Base-by-base conservation (phyloP, 495 filamentous ascomycete species). In the Peziza echinospora region DNA sequence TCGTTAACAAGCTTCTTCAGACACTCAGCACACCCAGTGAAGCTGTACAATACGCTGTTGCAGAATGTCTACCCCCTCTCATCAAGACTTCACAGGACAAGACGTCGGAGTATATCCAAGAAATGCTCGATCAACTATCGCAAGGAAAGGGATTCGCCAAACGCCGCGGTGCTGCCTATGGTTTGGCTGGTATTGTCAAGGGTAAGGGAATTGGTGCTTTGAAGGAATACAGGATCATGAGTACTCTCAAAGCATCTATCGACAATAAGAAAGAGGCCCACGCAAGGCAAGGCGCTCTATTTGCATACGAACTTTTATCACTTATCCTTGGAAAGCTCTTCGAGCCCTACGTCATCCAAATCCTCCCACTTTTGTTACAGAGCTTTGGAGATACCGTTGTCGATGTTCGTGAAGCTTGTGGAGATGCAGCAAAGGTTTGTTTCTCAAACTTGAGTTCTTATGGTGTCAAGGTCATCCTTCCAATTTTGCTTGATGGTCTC, bases 11-110 rank as follows among this genome's bases (percentile, higher is more conserved):
- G 47, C 67, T 97, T 16, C 71, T 96, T 26, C 73, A 71, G 21
- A 91, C 91, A 5, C 68, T 97, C 23, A 82, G 78, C 55, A 96
- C 87, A 7, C 89, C 89, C n/a, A 94, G 87, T 3, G 89, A 97
- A 59, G 80, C 80, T 7, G 89, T 97, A 3, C 89, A 97, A 60
- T 93, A 89, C 55, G 89, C 89, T 21, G 84, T 94, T 11, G 84
- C 89, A 5, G 82, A 84, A 50, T 97, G 89, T 57, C 67, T 97
- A 13, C 89, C 91, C 5, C 85, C 89, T 0, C 68, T 97, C 5
- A 76, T 96, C 43, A 77, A 78, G 43, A 75, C 82, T 2, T 84
- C 78, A 45, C 71, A 71, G n/a, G 71, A 81, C 26, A 77, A 84
- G 51, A 73, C 77, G 1, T 68, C 75, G 24, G 77, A 76, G 30